Evolutionary conservation across 768 basidiomycete genomes (phyloP).

Genomic region (Naematelia aurantialba): DNA sequence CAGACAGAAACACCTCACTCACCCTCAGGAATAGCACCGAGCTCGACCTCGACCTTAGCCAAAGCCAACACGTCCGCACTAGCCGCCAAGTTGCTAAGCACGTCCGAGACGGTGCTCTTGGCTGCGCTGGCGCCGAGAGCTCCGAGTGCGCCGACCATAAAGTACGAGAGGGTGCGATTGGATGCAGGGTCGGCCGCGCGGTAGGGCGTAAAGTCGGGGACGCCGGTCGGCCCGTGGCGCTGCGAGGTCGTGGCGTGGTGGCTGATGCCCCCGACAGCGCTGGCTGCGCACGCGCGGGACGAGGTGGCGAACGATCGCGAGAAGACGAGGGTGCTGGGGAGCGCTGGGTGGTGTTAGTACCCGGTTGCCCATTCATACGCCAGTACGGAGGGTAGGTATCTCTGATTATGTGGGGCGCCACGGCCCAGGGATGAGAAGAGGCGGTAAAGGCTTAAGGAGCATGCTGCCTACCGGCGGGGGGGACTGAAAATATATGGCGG

Average conservation of each 20-base stretch:
- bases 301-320: slow-evolving; percentile 77
- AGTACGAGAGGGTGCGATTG: slow-evolving; percentile 53
- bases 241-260: slow-evolving; percentile 33
- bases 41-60: slow-evolving; percentile 95
- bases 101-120: slow-evolving; percentile 88
- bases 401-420: no score
- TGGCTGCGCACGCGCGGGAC: slow-evolving; percentile 54
- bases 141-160: slow-evolving; percentile 65
- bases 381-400: no score
- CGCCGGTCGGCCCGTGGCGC: slow-evolving; percentile 55
- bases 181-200: slow-evolving; percentile 59
- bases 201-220: slow-evolving; percentile 86
- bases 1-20: slow-evolving; percentile 52
- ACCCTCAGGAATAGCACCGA: slow-evolving; percentile 81
- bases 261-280: slow-evolving; percentile 49
- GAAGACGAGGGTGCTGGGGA: slow-evolving; percentile 56
- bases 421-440: no score
- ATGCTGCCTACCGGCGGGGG: no score
- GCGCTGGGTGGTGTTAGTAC: slow-evolving; percentile 53
- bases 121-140: slow-evolving; percentile 90
- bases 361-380: slow-evolving; percentile 5
- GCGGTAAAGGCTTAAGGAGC: no score
- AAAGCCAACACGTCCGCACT: slow-evolving; percentile 96
- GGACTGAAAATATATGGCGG: slow-evolving; percentile 5
- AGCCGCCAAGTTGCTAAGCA: slow-evolving; percentile 92